phyloP scores from a whole-genome alignment of 2,329 filamentous ascomycete species.

The Monosporascus sp. region DNA sequence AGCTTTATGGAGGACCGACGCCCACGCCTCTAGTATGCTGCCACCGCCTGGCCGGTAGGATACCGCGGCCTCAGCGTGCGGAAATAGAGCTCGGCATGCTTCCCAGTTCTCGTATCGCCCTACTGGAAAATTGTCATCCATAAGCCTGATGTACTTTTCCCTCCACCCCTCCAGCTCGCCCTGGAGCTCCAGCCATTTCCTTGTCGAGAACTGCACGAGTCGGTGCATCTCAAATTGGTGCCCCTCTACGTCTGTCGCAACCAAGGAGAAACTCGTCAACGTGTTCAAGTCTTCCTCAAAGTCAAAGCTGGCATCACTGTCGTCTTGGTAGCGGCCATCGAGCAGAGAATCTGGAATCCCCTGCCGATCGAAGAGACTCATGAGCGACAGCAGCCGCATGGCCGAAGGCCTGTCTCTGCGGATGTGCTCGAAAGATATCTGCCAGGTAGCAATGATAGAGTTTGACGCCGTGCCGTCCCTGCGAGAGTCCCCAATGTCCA shows the following conservation, averaged over 20 bases:
- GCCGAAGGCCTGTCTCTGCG: conserved; percentile 26
- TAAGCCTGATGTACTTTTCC: neutral
- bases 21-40: too few relatives aligned
- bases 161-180: too few relatives aligned
- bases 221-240: too few relatives aligned
- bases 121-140: neutral
- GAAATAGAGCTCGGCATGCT: neutral
- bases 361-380: conserved; percentile 42
- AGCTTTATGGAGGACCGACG: too few relatives aligned
- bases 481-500: conserved; percentile 26
- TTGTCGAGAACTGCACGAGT: too few relatives aligned
- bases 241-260: too few relatives aligned
- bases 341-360: conserved; percentile 22
- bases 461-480: conserved; percentile 29
- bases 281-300: too few relatives aligned
- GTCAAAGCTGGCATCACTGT: neutral
- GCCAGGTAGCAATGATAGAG: conserved; percentile 32
- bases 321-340: neutral
- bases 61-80: too few relatives aligned
- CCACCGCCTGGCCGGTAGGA: too few relatives aligned
- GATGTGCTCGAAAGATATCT: conserved; percentile 33
- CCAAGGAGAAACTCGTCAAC: too few relatives aligned
- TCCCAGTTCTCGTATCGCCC: neutral
- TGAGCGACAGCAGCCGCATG: conserved; percentile 36
- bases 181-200: too few relatives aligned